Evolutionary conservation across 306 rosid genomes (phyloP).

Genomic region (Luffa aegyptiaca): DNA sequence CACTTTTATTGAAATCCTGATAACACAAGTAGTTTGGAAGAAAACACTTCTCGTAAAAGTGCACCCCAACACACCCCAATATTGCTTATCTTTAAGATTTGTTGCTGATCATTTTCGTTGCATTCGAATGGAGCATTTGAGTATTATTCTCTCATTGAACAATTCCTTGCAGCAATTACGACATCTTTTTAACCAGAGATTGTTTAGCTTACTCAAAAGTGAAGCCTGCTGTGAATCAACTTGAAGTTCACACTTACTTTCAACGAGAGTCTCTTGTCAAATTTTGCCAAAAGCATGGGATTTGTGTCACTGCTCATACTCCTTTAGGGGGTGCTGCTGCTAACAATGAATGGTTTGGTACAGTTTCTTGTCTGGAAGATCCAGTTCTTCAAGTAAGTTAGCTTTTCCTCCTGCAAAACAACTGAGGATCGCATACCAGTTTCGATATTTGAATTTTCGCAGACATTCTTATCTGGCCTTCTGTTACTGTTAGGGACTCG

Average conservation of each 20-base stretch:
- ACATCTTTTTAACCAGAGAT: constrained; percentile 80
- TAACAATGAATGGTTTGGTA: constrained; percentile 68
- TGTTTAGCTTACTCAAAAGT: constrained; percentile 85
- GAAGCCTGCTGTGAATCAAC: constrained; percentile 91
- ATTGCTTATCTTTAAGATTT: background rate
- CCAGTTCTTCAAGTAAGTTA: constrained; percentile 56
- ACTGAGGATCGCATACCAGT: background rate
- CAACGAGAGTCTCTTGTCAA: constrained; percentile 82
- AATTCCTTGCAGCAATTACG: constrained; percentile 74
- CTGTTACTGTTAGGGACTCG: constrained; percentile 38
- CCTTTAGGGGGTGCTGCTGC: constrained; percentile 87
- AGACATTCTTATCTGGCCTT: background rate
- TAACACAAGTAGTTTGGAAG: background rate
- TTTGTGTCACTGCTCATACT: constrained; percentile 86
- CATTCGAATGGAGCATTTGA: background rate
- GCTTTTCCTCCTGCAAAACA: background rate
- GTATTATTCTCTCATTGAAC: constrained; percentile 24
- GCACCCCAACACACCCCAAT: background rate
- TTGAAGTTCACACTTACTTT: constrained; percentile 92
- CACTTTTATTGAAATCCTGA: background rate
- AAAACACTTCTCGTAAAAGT: background rate
- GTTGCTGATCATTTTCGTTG: background rate
- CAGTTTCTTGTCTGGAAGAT: constrained; percentile 71
- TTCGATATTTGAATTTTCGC: background rate
- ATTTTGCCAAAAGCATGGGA: constrained; percentile 76